Conservation (phyloP, 257 asterid species). For the Rauvolfia tetraphylla region DNA sequence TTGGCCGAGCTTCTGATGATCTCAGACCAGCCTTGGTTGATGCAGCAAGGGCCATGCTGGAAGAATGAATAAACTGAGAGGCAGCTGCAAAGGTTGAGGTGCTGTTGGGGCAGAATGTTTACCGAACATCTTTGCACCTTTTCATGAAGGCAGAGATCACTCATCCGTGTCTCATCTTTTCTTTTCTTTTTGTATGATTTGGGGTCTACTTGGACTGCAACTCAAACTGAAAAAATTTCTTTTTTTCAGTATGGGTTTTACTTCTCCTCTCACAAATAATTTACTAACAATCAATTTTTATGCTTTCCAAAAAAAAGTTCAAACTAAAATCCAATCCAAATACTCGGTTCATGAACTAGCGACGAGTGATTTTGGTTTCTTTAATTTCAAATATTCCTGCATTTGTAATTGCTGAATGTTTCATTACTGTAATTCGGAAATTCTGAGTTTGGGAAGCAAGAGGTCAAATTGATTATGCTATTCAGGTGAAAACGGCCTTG, state of each 20-base stretch:
- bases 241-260: no score
- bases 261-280: no score
- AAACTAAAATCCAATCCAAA: no score
- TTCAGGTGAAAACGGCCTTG: background rate
- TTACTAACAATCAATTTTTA: no score
- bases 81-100: background rate
- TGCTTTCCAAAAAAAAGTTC: no score
- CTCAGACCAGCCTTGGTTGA: conserved; percentile 64
- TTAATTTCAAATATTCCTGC: background rate
- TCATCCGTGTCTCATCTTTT: background rate
- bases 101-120: background rate
- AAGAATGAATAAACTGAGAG: conserved; percentile 38
- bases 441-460: no score
- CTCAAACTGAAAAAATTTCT: no score
- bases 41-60: conserved; percentile 89
- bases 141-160: background rate
- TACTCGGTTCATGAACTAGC: background rate
- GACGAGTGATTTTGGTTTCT: background rate
- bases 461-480: background rate
- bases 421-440: background rate
- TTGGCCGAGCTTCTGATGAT: conserved; percentile 70
- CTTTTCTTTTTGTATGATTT: background rate
- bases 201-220: no score
- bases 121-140: background rate
- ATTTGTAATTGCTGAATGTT: background rate